Evolutionary conservation across 1,284 basidiomycete species (phyloP).

Genomic region (Moesziomyces parantarcticus): DNA sequence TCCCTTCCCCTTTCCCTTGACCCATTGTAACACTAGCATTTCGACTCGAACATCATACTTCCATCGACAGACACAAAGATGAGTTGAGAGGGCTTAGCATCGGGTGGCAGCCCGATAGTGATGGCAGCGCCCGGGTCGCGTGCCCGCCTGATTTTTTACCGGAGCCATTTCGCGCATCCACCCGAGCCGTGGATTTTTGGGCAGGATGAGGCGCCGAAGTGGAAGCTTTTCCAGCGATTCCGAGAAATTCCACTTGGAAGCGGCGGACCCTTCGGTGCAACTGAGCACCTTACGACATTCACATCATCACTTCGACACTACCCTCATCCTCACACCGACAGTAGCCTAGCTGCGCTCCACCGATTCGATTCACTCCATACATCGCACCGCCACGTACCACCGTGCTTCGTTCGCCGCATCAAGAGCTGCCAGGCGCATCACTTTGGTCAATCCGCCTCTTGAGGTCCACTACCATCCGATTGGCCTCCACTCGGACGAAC

Average conservation of each 20-base stretch:
- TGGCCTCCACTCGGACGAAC: not conserved
- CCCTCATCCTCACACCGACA: constrained; percentile 6
- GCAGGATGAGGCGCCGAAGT: not conserved
- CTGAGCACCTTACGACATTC: constrained; percentile 5
- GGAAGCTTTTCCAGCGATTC: constrained; percentile 33
- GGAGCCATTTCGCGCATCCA: constrained; percentile 2
- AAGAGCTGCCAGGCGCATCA: not conserved
- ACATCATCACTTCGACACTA: constrained; percentile 12
- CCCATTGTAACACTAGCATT: not conserved
- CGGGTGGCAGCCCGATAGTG: not conserved
- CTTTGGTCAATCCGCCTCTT: not conserved
- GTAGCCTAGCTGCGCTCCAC: not conserved
- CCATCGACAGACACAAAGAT: not conserved
- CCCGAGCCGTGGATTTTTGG: constrained; percentile 2
- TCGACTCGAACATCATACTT: not conserved
- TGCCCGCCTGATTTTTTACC: not conserved
- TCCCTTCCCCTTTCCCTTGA: not conserved
- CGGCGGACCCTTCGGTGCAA: constrained; percentile 24
- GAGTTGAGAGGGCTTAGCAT: not conserved
- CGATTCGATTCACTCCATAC: not conserved
- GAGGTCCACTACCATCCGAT: too few species aligned
- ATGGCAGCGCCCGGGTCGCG: not conserved
- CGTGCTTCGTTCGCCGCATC: too few species aligned
- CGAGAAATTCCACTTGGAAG: constrained; percentile 39
- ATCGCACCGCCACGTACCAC: not conserved